Evolutionary conservation across 2,329 filamentous ascomycete species (phyloP).

Genomic region (Aspergillus melleus): DNA sequence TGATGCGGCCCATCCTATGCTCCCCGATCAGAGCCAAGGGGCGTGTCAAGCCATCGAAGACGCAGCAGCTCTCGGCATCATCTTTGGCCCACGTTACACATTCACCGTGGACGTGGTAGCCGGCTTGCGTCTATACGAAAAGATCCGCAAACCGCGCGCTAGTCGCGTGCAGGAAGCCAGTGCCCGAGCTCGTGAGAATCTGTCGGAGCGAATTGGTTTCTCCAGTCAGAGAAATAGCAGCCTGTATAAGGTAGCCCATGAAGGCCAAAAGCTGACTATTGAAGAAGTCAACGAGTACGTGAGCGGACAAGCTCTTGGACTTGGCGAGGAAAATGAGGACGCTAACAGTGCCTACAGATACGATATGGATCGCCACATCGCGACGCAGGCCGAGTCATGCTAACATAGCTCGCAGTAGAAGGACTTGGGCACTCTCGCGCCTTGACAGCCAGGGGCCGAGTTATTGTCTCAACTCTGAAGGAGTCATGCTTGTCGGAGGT

Average conservation of each 20-base stretch:
- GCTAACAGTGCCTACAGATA: neutral
- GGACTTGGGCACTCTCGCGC: neutral
- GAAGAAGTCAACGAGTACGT: constrained; percentile 68
- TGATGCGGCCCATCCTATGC: constrained; percentile 69
- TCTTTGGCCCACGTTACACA: constrained; percentile 53
- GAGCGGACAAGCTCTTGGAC: neutral
- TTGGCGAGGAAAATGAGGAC: neutral
- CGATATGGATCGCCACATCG: neutral
- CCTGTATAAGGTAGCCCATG: constrained; percentile 63
- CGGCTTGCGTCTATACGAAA: constrained; percentile 52
- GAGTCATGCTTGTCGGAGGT: neutral
- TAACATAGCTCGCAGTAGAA: no score
- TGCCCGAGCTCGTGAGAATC: neutral
- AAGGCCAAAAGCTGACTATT: constrained; percentile 63
- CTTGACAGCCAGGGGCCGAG: no score
- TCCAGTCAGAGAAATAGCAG: constrained; percentile 58
- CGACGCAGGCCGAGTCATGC: neutral
- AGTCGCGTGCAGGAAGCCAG: constrained; percentile 29
- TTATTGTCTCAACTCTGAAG: neutral
- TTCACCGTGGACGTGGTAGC: constrained; percentile 52
- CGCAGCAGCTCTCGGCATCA: constrained; percentile 61
- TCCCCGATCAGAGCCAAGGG: constrained; percentile 69
- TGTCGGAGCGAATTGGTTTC: constrained; percentile 50
- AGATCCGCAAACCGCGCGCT: constrained; percentile 55
- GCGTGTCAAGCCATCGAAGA: constrained; percentile 70